Evolutionary conservation across 208 protist species (phyloP), one percentile per base, ranked within the genome.

Genomic region (Leishmania braziliensis): DNA sequence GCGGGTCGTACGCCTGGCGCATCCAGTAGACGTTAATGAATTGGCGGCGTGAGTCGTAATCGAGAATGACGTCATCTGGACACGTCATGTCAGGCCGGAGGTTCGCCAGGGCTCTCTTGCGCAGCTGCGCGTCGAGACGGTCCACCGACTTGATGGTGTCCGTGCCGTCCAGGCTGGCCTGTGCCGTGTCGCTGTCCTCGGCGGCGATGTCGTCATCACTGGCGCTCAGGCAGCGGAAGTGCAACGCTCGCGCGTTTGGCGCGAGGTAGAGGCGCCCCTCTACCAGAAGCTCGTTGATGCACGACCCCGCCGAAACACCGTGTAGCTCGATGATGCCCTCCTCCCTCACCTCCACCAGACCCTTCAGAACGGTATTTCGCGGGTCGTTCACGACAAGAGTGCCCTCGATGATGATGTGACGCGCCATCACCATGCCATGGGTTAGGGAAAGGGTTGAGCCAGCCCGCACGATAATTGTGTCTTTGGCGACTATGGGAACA

Each of bases 11-110:
- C 26, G 78, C 81, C 73, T 86, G 58, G 29, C 81, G 79, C 81
- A 85, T 82, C 84, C 76, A 91, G 66, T 83, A 88, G 14, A 82
- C 43, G 39, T 69, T 79, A 68, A 82, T 86, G 23, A 91, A 78
- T 10, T 83, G 80, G 9, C 81, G 82, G 63, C 76, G 81, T 74
- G 79, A 53, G 54, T 89, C 83, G 46, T 87, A 85, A 58, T 89
- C 85, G 51, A 82, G 77, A 66, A 94, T 65, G 69, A 90, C 82
- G 33, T 88, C 83, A 16, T 75, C 80, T 8, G 88, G 84, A 65
- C 91, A 94, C 56, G 83, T 33, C 69, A 92, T 89, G 75, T 86
- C 80, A 26, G 77, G 78, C 10, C 81, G 85, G 12, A 94, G 78
- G n/a, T 86, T 82, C 74, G 77, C 82, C 74, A 86, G 56, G 76